phyloP scores from a whole-genome alignment of 345 rosid genomes.

The Hirschfeldia incana region DNA sequence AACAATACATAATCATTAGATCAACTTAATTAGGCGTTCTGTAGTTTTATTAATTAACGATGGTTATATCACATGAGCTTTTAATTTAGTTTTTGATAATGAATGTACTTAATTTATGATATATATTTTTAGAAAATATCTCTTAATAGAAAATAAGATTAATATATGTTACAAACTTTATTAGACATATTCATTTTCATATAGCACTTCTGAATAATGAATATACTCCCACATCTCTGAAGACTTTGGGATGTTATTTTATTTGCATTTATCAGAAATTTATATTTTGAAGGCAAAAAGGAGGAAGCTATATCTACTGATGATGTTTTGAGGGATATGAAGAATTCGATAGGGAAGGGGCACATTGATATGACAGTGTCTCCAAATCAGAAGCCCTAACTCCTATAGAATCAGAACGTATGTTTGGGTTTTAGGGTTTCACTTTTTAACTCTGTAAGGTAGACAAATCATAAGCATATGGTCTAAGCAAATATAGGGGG shows the following conservation, averaged over 20 bases:
- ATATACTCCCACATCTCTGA: not conserved
- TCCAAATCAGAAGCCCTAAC: slow-evolving; percentile 25
- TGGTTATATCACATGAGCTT: not conserved
- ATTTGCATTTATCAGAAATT: not conserved
- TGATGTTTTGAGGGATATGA: slow-evolving; percentile 18
- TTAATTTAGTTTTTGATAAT: not conserved
- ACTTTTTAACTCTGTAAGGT: not conserved
- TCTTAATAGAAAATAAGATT: not conserved
- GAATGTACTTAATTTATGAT: not conserved
- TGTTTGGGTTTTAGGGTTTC: slow-evolving; percentile 28
- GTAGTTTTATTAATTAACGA: not conserved
- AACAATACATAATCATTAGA: not conserved
- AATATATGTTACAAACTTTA: not conserved
- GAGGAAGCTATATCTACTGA: not conserved
- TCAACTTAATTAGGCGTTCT: not conserved
- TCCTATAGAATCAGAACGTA: slow-evolving; percentile 20
- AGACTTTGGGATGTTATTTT: not conserved
- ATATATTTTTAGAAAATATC: not conserved
- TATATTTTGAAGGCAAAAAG: not conserved
- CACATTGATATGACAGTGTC: slow-evolving; percentile 33
- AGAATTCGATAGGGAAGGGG: slow-evolving; percentile 10
- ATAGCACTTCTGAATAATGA: not conserved
- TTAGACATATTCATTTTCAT: not conserved
- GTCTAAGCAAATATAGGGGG: not conserved
- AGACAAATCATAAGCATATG: slow-evolving; percentile 28